phyloP scores from a whole-genome alignment of 768 basidiomycete genomes.

The Mycena alexandri region DNA sequence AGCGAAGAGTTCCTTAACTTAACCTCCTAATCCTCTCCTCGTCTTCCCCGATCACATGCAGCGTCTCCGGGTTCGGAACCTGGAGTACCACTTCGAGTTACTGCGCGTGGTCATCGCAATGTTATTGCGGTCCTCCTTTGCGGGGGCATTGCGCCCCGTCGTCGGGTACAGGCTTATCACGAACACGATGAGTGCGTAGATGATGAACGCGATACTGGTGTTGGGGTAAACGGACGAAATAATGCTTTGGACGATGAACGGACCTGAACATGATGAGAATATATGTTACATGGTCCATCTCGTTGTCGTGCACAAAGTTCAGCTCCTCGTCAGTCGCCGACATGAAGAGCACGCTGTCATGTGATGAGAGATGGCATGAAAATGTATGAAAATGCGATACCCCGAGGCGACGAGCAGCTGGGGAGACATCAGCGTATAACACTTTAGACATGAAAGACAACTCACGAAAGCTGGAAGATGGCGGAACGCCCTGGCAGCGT shows the following conservation, averaged over 20 bases:
- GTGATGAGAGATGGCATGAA: not conserved
- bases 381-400: constrained; percentile 52
- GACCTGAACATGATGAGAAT: constrained; percentile 87
- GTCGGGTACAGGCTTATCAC: constrained; percentile 78
- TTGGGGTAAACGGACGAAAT: constrained; percentile 5
- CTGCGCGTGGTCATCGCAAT: constrained; percentile 57
- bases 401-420: constrained; percentile 82
- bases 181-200: constrained; percentile 80
- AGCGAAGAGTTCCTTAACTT: too few species aligned
- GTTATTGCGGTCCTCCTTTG: constrained; percentile 41
- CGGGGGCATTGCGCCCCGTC: constrained; percentile 68
- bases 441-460: constrained; percentile 34
- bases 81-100: constrained; percentile 74
- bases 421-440: constrained; percentile 27
- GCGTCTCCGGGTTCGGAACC: constrained; percentile 59
- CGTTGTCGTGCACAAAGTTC: constrained; percentile 71
- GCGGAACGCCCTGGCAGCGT: constrained; percentile 74
- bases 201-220: constrained; percentile 75
- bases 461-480: constrained; percentile 92
- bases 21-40: constrained; percentile 48
- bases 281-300: constrained; percentile 95
- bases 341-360: constrained; percentile 78
- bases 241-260: constrained; percentile 30
- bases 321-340: constrained; percentile 95
- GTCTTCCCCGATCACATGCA: constrained; percentile 50